Percentiles rank a stretch among this genome's conserved stretches.
Evolutionary conservation across 23 red algal species (phyloP).

Genomic region (Gracilaria gracilis): DNA sequence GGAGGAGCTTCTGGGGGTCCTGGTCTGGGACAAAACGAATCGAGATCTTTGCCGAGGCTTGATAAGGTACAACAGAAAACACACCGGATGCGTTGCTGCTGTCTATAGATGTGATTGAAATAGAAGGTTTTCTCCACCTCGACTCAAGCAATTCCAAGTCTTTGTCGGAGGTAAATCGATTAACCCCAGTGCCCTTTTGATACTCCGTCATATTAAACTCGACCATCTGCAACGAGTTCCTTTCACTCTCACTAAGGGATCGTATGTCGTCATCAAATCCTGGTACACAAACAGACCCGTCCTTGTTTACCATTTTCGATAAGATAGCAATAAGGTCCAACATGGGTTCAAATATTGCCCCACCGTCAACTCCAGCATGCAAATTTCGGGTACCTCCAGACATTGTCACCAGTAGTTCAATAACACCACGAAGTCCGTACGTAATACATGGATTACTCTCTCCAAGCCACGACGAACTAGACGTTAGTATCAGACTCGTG

Average conservation of each 20-base stretch:
- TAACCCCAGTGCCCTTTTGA: slow-evolving; percentile 57
- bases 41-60: slow-evolving; percentile 69
- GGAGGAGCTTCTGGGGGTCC: slow-evolving; percentile 73
- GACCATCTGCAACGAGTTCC: slow-evolving; percentile 30
- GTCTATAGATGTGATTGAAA: slow-evolving; percentile 73
- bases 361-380: slow-evolving; percentile 91
- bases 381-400: slow-evolving; percentile 79
- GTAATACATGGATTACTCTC: slow-evolving; percentile 91
- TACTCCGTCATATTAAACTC: slow-evolving; percentile 69
- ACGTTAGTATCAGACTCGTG: slow-evolving; percentile 72
- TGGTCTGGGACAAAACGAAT: slow-evolving; percentile 97
- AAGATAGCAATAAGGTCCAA: slow-evolving; percentile 80
- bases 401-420: slow-evolving; percentile 79
- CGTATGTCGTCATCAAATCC: slow-evolving; percentile 84
- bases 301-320: slow-evolving; percentile 66
- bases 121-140: slow-evolving; percentile 68
- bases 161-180: slow-evolving; percentile 52
- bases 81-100: slow-evolving; percentile 74
- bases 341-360: slow-evolving; percentile 86
- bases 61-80: slow-evolving; percentile 73
- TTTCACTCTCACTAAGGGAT: slow-evolving; percentile 50
- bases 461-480: slow-evolving; percentile 84
- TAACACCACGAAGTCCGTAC: slow-evolving; percentile 88
- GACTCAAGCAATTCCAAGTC: slow-evolving; percentile 59
- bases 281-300: slow-evolving; percentile 69